Evolutionary conservation across 1,284 basidiomycete genomes (phyloP).

Genomic region (Xanthoconium separans): DNA sequence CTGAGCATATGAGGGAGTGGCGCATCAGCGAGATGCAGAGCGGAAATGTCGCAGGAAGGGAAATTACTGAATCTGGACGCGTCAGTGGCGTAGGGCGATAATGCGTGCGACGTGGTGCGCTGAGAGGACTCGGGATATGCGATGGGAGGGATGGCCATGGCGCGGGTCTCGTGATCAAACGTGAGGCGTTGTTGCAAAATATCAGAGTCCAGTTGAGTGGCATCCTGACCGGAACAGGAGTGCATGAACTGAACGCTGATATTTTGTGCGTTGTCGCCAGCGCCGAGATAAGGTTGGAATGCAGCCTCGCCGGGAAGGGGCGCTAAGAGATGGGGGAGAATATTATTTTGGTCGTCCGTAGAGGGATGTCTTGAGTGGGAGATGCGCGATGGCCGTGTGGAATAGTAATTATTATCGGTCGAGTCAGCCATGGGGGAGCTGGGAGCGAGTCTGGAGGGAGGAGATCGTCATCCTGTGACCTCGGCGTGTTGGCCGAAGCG

Average conservation of each 20-base stretch:
- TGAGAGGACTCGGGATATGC: conserved; percentile 34
- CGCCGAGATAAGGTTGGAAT: conserved; percentile 19
- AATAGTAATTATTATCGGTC: conserved; percentile 13
- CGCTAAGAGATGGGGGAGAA: conserved; percentile 19
- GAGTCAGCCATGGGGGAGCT: conserved; percentile 23
- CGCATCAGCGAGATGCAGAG: conserved; percentile 13
- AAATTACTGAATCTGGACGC: conserved; percentile 11
- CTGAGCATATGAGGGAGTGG: conserved; percentile 19
- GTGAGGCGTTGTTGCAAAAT: conserved; percentile 22
- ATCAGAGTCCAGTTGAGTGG: conserved; percentile 28
- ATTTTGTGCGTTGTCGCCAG: conserved; percentile 22
- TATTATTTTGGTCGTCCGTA: conserved; percentile 17
- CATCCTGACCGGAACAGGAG: conserved; percentile 24
- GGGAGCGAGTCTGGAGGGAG: conserved; percentile 8
- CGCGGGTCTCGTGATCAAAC: conserved; percentile 5
- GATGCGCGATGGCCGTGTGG: conserved; percentile 11
- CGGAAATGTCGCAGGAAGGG: conserved; percentile 13
- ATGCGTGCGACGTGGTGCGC: conserved; percentile 27
- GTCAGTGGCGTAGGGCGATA: conserved; percentile 17
- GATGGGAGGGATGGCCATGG: conserved; percentile 4
- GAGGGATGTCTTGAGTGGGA: conserved; percentile 13
- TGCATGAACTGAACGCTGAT: conserved; percentile 34
- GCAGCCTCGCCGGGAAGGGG: conserved; percentile 17
- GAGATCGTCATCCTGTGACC: conserved; percentile 23
- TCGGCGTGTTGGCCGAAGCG: conserved; percentile 7